phyloP scores from a whole-genome alignment of 2,329 filamentous ascomycete species.

The Apiospora koreana region DNA sequence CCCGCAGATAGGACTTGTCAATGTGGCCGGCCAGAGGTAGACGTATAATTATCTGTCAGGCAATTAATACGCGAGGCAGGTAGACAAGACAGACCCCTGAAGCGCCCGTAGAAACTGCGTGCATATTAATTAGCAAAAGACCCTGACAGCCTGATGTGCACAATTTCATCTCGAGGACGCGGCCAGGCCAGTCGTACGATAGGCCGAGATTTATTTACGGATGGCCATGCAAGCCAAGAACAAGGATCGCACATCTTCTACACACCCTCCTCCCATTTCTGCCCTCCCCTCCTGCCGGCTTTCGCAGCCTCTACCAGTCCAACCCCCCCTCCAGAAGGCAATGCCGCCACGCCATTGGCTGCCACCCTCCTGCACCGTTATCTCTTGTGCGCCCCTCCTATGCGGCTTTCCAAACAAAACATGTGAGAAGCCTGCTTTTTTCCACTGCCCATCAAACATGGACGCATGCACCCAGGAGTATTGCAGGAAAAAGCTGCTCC shows the following conservation, averaged over 20 bases:
- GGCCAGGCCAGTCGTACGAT: background rate
- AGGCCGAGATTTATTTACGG: background rate
- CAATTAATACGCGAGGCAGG: background rate
- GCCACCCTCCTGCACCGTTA: background rate
- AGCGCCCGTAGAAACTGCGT: background rate
- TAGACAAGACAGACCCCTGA: too few species aligned
- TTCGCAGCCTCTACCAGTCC: background rate
- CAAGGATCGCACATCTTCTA: background rate
- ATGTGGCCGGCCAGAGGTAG: background rate
- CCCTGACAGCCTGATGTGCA: background rate
- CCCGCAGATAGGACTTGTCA: background rate
- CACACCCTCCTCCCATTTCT: background rate
- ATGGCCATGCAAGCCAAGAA: constrained; percentile 4
- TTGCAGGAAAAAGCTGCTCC: background rate
- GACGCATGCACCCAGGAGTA: background rate
- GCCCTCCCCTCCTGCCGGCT: background rate
- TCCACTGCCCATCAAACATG: background rate
- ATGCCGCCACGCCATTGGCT: background rate
- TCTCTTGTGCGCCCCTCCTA: background rate
- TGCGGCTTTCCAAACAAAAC: background rate
- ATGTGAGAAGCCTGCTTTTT: constrained; percentile 8
- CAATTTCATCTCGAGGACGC: background rate
- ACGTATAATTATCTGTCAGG: background rate
- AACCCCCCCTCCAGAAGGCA: background rate
- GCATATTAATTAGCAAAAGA: background rate